Evolutionary conservation across 2,329 filamentous ascomycete species (phyloP), one percentile per base, ranked within the genome.

Genomic region (Trichoderma sp.): DNA sequence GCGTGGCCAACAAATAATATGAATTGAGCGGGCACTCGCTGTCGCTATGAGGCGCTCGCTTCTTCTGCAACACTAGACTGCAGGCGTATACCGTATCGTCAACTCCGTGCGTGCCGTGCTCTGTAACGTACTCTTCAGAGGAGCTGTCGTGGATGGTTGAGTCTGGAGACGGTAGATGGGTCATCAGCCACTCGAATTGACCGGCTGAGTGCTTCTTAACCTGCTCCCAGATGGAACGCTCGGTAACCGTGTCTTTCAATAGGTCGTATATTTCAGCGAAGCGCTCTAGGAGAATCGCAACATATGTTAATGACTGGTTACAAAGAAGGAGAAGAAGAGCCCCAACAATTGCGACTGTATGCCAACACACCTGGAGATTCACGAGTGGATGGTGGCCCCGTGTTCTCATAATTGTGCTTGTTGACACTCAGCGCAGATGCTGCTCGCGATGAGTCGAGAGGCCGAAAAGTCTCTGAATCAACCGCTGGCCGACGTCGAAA

Each of bases 171-270:
- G 72, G 73, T 57, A 80, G 77, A 71, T 82, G 78, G 29, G 81
- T 80, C 47, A 86, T 75, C 68, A 86, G 75, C 79, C 82, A 86
- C 73, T 86, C 83, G 74, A 84, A 87, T 76, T 85, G 79, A 81
- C 83, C 82, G 78, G 81, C 79, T 71, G 81, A 76, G 75, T 85
- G 83, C 71, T 78, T 81, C 62, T 77, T 74, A 60, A 83, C 76
- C 68, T 82, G 81, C 57, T 78, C 73, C 70, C 74, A 72, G 70
- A 75, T 70, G 70, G 74, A 62, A 71, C 53, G 19, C 74, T 69
- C 66, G 80, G 73, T 13, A 74, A 72, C 70, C 78, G 74, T 53
- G 11, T 65, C 47, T 13, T 68, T 68, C 35, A 68, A 31, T 11
- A 68, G 63, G 27, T 56, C 31, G 52, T 68, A 49, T 21, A 57